Conservation (phyloP, 345 rosid species). For the Eucalyptus globulus region DNA sequence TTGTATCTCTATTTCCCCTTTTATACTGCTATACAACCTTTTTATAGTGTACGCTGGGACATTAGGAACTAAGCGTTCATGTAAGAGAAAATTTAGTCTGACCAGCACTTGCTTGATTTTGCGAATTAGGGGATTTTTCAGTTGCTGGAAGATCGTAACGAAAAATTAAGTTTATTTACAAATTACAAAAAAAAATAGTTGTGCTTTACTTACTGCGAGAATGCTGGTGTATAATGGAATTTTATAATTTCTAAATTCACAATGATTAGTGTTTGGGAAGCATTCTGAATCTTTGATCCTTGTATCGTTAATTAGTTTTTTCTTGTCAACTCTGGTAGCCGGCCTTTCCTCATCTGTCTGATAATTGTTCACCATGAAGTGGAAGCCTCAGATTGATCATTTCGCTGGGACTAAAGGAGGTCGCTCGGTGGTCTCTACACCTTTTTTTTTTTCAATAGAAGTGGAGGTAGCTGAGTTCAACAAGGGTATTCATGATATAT, state of each 20-base stretch:
- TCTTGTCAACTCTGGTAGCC: not conserved
- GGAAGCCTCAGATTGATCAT: not conserved
- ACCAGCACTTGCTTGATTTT: not conserved
- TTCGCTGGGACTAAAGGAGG: not conserved
- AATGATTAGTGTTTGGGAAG: not conserved
- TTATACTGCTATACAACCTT: not conserved
- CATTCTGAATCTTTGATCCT: not conserved
- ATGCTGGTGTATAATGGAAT: not conserved
- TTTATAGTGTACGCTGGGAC: not conserved
- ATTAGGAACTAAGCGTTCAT: not conserved
- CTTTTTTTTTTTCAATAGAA: not conserved
- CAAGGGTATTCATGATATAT: not conserved
- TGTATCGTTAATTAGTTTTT: not conserved
- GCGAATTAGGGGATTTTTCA: not conserved
- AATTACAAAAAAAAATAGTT: not conserved
- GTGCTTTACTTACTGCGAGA: not conserved
- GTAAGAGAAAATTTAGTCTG: not conserved
- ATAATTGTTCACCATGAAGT: not conserved
- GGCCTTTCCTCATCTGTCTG: not conserved
- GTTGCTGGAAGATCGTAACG: not conserved
- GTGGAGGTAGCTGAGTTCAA: not conserved
- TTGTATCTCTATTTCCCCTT: not conserved
- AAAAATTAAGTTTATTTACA: not conserved
- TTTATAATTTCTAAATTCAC: not conserved
- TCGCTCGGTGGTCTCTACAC: not conserved